Percentiles rank a stretch among this genome's conserved stretches.
These are phyloP conservation scores for Lentinula novae-zelandiae DNA, from an alignment of 1,284 basidiomycete species.

Conservation along the genomic window DNA sequence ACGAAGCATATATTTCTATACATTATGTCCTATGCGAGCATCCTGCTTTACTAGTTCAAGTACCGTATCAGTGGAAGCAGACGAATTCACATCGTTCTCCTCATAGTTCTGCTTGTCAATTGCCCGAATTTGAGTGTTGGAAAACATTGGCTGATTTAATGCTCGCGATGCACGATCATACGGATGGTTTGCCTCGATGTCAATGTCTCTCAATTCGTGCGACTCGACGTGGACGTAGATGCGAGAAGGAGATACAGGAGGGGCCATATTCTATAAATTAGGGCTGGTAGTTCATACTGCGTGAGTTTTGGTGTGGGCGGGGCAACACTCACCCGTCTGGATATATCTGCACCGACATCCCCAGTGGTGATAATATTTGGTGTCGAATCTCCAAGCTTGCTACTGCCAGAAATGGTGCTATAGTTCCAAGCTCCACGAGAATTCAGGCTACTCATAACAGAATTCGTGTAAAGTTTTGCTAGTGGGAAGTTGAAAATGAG, in stretches of 20 bases:
- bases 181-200: not conserved
- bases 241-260: not conserved
- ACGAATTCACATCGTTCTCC: not conserved
- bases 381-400: not conserved
- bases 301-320: not conserved
- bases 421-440: slow-evolving; percentile 30
- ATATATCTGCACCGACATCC: not conserved
- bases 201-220: slow-evolving; percentile 19
- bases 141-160: not conserved
- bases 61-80: not conserved
- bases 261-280: not conserved
- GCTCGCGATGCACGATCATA: not conserved
- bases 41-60: too few species aligned
- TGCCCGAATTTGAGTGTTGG: not conserved
- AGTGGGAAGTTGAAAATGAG: slow-evolving; percentile 39
- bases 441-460: slow-evolving; percentile 39
- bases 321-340: not conserved
- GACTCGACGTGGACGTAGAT: slow-evolving; percentile 23
- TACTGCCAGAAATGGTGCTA: slow-evolving; percentile 1
- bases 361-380: not conserved
- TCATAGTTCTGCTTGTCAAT: not conserved
- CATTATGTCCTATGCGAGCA: too few species aligned
- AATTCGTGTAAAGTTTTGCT: slow-evolving; percentile 41
- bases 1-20: too few species aligned
- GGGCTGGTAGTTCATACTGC: too few species aligned